Base-by-base conservation (phyloP, 768 basidiomycete genomes). In the Hericium alpestre region DNA sequence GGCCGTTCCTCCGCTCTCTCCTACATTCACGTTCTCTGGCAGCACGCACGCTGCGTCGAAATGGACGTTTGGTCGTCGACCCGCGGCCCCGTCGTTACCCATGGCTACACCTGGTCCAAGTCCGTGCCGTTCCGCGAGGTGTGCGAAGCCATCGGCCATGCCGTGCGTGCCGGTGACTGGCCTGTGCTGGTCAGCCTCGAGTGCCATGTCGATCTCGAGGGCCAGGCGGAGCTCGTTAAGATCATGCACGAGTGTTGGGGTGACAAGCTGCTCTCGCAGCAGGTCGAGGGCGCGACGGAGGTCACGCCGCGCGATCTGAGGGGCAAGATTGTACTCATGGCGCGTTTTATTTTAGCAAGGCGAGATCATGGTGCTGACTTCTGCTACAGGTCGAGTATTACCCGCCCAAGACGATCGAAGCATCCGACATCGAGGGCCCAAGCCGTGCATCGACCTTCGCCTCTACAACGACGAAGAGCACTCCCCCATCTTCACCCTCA, bases 21-120 rank as follows among this genome's bases (percentile, higher is more conserved):
- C 0, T 86, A 86, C 61, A 76, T 71, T 2, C 75, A 81, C 58
- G 80, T 84, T 27, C 67, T 84, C 16, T 70, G 68, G 37, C 73
- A 76, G 5, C 71, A 73, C 51, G 79, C 76, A 9, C 75, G 81
- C 18, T 83, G 82, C 61, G 78, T 84, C 71, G 83, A 86, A 64
- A 81, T 85, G 52, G 83, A 86, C 60, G 82, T 83, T 8, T 86
- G 84, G 83, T 74, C 79, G 5, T 77, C 78, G 0, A 68, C 72
- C 7, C 72, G 75, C 41, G 80, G 81, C 0, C 73, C 77, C 12
- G 67, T 81, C 52, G 81, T 84, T 37, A 84, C 79, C 0, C 83
- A 84, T 59, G 83, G 83, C 1, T 72, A 79, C 61, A 84, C 83
- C 1, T 72, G 83, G 57, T 79, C 75, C 60, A 74, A 74, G 61